Base-by-base conservation (phyloP, 208 protist species). In the Lotmaria passim region DNA sequence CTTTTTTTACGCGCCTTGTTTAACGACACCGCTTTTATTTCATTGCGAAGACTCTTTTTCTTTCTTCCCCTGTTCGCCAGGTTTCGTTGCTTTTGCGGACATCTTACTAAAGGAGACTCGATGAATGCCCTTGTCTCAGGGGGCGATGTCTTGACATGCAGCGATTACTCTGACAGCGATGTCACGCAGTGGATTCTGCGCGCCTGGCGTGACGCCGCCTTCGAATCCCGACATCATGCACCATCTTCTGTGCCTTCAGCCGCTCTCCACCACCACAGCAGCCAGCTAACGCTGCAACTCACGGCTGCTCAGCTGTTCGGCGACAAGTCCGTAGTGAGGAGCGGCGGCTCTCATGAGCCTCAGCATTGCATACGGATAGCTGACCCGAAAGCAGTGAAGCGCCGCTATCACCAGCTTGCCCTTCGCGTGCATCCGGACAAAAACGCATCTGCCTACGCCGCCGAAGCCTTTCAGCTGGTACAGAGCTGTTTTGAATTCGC, bases 381-480 rank as follows among this genome's bases (percentile, higher is more conserved):
- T 19, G 36, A 64, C 11, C 2, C 63, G 23, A 50, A 59, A 15
- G 30, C 48, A 5, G 53, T 95, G 28, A 91, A 81, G 62, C 87
- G 78, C 36, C 80, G 81, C 15, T 96, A 95, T 70, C 87, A 81
- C 47, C 60, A 66, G 14, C 61, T 91, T 21, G 88, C 84, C 3
- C 46, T 94, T 41, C 79, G 79, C 17, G 61, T 90, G 5, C 92
- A 96, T 53, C 92, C 92, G 0, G 92, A 96, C 78, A 96, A 96
- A 75, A 95, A 95, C 59, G 31, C 65, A 4, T 67, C 69, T 43
- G 8, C 63, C 4, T 14, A 61, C 12, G 82, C 87, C 3, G 55
- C 71, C 31, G 79, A 79, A 59, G 87, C 87, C 0, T 93, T 93
- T 65, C 82, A 89, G 38, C 26, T 87, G 10, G 55, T 90, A 43